Conservation (phyloP, 345 rosid species). For the Cochlearia excelsa region DNA sequence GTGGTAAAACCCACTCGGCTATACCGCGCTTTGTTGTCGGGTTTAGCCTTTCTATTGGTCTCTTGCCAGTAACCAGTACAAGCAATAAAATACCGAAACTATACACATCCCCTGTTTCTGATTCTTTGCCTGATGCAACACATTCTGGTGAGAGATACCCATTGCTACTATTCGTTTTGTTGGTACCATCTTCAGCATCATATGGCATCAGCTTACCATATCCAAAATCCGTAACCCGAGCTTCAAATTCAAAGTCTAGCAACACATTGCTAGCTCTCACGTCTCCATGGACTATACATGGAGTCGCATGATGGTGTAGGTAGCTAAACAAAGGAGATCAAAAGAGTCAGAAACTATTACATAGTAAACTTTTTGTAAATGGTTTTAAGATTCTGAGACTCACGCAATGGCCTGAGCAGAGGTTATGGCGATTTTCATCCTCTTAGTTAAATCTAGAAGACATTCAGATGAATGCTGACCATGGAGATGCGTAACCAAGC, state of each 20-base stretch:
- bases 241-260: slow-evolving; percentile 63
- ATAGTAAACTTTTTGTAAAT: not conserved
- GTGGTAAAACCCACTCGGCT: slow-evolving; percentile 82
- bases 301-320: slow-evolving; percentile 88
- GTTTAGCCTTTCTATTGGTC: slow-evolving; percentile 75
- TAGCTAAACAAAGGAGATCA: slow-evolving; percentile 45
- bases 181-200: slow-evolving; percentile 72
- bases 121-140: slow-evolving; percentile 79
- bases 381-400: slow-evolving; percentile 36
- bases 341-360: slow-evolving; percentile 1
- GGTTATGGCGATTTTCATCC: slow-evolving; percentile 78
- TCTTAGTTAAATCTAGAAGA: slow-evolving; percentile 68
- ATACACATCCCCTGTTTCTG: slow-evolving; percentile 83
- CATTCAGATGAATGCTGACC: slow-evolving; percentile 95
- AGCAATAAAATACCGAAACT: slow-evolving; percentile 90
- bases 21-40: slow-evolving; percentile 67
- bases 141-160: slow-evolving; percentile 87
- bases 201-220: slow-evolving; percentile 85
- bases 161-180: slow-evolving; percentile 63
- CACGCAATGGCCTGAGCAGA: slow-evolving; percentile 89
- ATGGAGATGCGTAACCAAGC: slow-evolving; percentile 88
- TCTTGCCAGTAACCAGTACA: slow-evolving; percentile 64
- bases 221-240: slow-evolving; percentile 82
- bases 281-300: slow-evolving; percentile 61
- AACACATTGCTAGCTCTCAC: slow-evolving; percentile 64